Percentiles rank a stretch among this genome's conserved stretches.
Evolutionary conservation across 2,329 filamentous ascomycete genomes (phyloP).

Genomic region (Lasiodiplodia sp.): DNA sequence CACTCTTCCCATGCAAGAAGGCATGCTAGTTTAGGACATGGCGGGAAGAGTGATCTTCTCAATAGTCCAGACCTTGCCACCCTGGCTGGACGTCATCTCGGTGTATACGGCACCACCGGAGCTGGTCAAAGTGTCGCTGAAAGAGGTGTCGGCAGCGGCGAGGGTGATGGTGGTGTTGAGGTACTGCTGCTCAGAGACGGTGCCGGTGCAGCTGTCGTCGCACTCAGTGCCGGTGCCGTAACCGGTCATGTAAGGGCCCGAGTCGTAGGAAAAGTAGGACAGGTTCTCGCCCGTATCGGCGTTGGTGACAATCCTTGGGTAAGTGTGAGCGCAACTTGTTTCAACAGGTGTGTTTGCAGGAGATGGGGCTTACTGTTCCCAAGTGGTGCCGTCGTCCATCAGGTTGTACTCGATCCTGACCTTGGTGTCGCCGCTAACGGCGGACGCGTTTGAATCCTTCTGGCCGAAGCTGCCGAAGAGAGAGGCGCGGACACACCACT

Average conservation of each 20-base stretch:
- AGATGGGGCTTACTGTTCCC: conserved; percentile 39
- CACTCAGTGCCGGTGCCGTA: conserved; percentile 53
- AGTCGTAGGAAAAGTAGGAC: conserved; percentile 45
- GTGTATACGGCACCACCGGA: conserved; percentile 16
- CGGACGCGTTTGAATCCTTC: conserved; percentile 38
- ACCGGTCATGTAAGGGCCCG: conserved; percentile 49
- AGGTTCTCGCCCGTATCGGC: conserved; percentile 44
- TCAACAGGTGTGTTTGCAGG: not conserved
- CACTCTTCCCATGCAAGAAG: not conserved
- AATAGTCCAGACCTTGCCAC: conserved; percentile 25
- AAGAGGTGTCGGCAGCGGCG: conserved; percentile 42
- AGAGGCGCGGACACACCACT: conserved; percentile 54
- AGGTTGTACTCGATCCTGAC: conserved; percentile 41
- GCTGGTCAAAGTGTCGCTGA: conserved; percentile 30
- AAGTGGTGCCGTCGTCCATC: conserved; percentile 39
- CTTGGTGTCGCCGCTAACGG: conserved; percentile 43
- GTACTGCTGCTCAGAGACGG: conserved; percentile 50
- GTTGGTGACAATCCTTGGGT: conserved; percentile 43
- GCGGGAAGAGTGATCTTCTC: conserved; percentile 16
- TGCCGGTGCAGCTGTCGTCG: conserved; percentile 47
- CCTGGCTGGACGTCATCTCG: conserved; percentile 6
- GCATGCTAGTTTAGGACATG: not conserved
- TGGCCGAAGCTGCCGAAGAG: conserved; percentile 54
- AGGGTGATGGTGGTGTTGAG: conserved; percentile 51
- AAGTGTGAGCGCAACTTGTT: not conserved